A percentile compares a stretch with the other conserved stretches of the same genome.
Evolutionary conservation across 2,329 filamentous ascomycete genomes (phyloP).

Genomic region (Paecilomyces formosus): DNA sequence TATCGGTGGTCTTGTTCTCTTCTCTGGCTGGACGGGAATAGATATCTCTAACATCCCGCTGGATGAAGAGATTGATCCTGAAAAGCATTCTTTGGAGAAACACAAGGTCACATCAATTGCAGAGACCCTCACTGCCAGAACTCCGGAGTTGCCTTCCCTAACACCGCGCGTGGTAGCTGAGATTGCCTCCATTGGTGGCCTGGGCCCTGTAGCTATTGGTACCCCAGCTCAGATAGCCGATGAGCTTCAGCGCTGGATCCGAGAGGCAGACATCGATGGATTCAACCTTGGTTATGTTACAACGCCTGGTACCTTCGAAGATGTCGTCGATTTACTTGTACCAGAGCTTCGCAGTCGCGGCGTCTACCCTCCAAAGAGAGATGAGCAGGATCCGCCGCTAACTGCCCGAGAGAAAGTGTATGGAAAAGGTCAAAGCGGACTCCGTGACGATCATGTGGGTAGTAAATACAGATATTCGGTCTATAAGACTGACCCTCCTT

Average conservation of each 20-base stretch:
- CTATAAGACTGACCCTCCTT: slow-evolving; percentile 47
- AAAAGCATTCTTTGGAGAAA: slow-evolving; percentile 48
- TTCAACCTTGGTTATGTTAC: slow-evolving; percentile 42
- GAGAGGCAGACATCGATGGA: slow-evolving; percentile 35
- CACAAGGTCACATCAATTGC: slow-evolving; percentile 45
- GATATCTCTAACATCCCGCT: slow-evolving; percentile 51
- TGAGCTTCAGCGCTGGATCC: slow-evolving; percentile 41
- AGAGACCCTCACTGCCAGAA: slow-evolving; percentile 43
- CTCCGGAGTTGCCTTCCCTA: slow-evolving; percentile 40
- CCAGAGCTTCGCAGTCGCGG: slow-evolving; percentile 40
- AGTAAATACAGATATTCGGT: slow-evolving; percentile 56
- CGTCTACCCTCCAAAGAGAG: slow-evolving; percentile 22
- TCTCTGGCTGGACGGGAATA: slow-evolving; percentile 54
- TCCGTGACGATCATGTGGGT: slow-evolving; percentile 54
- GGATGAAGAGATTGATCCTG: slow-evolving; percentile 49
- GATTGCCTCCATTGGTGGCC: slow-evolving; percentile 41
- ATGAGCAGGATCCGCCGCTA: slow-evolving; percentile 14
- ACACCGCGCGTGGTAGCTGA: slow-evolving; percentile 41
- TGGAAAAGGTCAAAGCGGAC: slow-evolving; percentile 49
- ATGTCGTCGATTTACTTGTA: slow-evolving; percentile 43
- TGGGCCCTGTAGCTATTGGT: slow-evolving; percentile 44
- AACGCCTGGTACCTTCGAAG: slow-evolving; percentile 46
- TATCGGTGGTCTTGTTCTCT: slow-evolving; percentile 48
- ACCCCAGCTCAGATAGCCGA: slow-evolving; percentile 40
- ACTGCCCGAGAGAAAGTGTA: slow-evolving; percentile 57